phyloP scores from a whole-genome alignment of 225 moss, liverwort and hornwort species.

The Lunularia cruciata region DNA sequence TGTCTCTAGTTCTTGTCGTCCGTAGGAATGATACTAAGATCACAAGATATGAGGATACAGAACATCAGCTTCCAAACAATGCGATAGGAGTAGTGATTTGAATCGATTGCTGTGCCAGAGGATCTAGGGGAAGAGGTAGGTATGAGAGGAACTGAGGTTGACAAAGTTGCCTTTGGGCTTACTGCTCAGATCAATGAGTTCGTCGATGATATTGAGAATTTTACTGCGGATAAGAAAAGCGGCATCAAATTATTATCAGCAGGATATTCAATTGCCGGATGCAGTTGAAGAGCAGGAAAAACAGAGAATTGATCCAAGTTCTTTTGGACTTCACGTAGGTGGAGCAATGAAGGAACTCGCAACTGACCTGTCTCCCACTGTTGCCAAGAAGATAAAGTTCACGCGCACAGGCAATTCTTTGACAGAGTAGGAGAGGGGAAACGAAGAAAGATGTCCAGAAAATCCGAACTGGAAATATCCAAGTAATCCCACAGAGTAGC shows the following conservation, averaged over 20 bases:
- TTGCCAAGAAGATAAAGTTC: slow-evolving; percentile 16
- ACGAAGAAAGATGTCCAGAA: neutral
- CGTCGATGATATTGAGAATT: slow-evolving; percentile 14
- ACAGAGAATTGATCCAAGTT: neutral
- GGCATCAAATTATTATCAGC: neutral
- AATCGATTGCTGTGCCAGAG: neutral
- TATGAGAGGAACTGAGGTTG: slow-evolving; percentile 22
- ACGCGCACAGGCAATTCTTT: neutral
- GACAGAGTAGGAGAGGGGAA: slow-evolving; percentile 1
- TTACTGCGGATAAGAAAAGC: slow-evolving; percentile 21
- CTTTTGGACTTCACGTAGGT: neutral
- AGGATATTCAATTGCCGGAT: neutral
- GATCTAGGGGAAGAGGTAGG: slow-evolving; percentile 20
- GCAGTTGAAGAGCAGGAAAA: neutral
- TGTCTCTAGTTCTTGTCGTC: neutral
- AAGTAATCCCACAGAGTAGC: neutral
- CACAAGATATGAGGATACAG: neutral
- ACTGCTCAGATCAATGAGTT: slow-evolving; percentile 17
- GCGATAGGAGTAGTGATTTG: neutral
- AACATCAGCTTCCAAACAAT: neutral
- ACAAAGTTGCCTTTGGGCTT: slow-evolving; percentile 21
- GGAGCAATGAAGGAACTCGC: slow-evolving; percentile 17
- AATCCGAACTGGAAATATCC: neutral
- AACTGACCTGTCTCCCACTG: neutral
- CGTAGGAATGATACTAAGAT: neutral